These are phyloP conservation scores for Uronychia setigera DNA, from an alignment of 73 alveolate species.

Conservation along the genomic window DNA sequence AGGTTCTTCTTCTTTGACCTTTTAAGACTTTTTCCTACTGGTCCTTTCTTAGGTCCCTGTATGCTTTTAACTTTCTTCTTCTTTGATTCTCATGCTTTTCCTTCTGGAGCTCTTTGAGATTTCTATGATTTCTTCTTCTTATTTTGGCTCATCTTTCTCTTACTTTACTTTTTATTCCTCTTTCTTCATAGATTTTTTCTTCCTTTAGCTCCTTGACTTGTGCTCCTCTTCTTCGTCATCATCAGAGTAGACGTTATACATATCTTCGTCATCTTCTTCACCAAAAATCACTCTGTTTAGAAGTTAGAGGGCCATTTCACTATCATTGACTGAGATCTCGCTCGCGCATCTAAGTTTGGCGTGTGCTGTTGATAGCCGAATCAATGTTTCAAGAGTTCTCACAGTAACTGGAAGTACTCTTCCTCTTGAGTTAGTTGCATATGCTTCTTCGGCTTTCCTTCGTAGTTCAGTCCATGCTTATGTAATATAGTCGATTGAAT, in stretches of 20 bases:
- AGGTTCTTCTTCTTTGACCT: neutral
- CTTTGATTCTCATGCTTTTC: neutral
- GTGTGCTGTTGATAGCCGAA: constrained; percentile 96
- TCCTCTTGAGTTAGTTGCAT: constrained; percentile 42
- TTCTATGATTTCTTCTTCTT: neutral
- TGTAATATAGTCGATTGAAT: constrained; percentile 86
- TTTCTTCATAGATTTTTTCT: neutral
- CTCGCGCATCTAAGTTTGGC: constrained; percentile 90
- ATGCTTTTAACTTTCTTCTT: neutral
- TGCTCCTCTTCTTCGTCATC: constrained; percentile 59
- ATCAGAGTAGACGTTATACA: constrained; percentile 12
- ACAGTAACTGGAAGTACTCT: constrained; percentile 92
- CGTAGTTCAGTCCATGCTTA: constrained; percentile 86
- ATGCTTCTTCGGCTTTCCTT: constrained; percentile 74
- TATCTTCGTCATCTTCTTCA: constrained; percentile 29
- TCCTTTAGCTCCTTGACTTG: neutral
- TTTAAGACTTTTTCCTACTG: neutral
- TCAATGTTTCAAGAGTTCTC: constrained; percentile 96
- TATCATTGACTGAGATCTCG: constrained; percentile 76
- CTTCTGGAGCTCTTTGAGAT: neutral
- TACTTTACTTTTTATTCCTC: neutral
- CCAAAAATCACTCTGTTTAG: constrained; percentile 71
- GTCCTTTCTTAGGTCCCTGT: neutral
- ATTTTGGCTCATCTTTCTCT: neutral
- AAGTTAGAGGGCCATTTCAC: constrained; percentile 81